Conservation (phyloP, 2,329 filamentous ascomycete species). For the Trichophyton schoenleinii region DNA sequence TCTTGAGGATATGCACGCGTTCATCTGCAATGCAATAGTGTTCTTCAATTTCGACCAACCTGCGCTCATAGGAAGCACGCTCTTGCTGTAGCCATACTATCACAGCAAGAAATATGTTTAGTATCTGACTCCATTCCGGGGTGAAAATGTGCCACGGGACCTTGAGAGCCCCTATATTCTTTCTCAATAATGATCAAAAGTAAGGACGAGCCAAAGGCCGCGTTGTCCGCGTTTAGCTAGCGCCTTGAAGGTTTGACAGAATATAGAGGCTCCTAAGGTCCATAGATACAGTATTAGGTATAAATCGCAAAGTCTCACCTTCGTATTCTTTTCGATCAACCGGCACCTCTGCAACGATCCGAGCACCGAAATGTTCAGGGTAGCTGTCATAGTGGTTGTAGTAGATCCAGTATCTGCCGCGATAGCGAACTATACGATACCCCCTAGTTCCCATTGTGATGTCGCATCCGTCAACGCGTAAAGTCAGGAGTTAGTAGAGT, state of each 20-base stretch:
- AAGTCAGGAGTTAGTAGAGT: neutral
- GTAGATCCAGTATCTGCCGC: conserved; percentile 1
- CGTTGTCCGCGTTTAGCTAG: neutral
- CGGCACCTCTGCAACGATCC: neutral
- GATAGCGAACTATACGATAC: neutral
- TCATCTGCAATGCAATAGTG: neutral
- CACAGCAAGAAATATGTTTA: neutral
- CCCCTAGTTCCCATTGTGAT: neutral
- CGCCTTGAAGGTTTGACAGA: neutral
- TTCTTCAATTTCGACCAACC: neutral
- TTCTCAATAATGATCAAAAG: neutral
- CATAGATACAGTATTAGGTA: neutral
- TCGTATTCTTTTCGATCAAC: neutral
- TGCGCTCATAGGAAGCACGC: neutral
- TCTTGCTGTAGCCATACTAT: conserved; percentile 1
- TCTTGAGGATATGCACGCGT: neutral
- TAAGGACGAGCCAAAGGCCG: neutral
- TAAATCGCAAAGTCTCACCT: neutral
- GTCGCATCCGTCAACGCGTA: neutral
- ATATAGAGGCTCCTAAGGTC: neutral
- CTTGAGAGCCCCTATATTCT: neutral
- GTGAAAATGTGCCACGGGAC: no score
- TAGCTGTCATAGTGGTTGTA: conserved; percentile 5
- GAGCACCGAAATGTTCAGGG: neutral
- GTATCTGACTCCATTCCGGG: neutral